Evolutionary conservation across 176 grass and related monocot species (phyloP), one percentile per base, ranked within the genome.

Genomic region (Oryza coarctata): DNA sequence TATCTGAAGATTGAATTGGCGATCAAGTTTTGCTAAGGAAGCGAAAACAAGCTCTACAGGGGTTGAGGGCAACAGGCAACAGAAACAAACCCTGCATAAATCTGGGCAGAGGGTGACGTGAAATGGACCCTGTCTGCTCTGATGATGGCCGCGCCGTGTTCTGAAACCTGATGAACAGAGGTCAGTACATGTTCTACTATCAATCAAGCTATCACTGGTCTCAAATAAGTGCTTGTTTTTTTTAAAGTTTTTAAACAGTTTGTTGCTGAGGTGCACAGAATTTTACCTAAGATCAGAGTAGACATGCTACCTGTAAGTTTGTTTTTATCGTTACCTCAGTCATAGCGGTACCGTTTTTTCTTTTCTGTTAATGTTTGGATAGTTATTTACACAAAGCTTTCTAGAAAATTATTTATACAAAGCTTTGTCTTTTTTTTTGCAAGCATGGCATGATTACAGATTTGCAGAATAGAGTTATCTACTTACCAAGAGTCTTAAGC

Each of bases 401-500:
- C 49, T 35, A 31, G 49, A 41, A 31, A 80, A 9, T 39, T 40
- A 17, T 41, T 69, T 44, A 33, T 20, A n/a, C 25, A 61, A 15
- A 31, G 18, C 0, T 33, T 82, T 63, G 18, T n/a, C 38, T 63
- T 61, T 45, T 11, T 63, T 49, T 41, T 71, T 9, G 27, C 2
- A 82, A 32, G 36, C 68, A 33, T n/a, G 68, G 8, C 6, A 44
- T 27, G 69, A 82, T 25, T 82, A 32, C 18, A 34, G 3, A 63
- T 72, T 25, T 82, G 30, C 36, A 64, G 0, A 63, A 34, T 57
- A 45, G 7, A 82, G 27, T 82, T 82, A 44, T 43, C 28, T 64
- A 20, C 12, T 64, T 8, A 25, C 20, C n/a, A 70, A 3, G 12
- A 25, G 7, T 18, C 26, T 72, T 13, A 72, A 45, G 13, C 70